phyloP scores from a whole-genome alignment of 805 yeast genomes.

The Pichia eremophila region DNA sequence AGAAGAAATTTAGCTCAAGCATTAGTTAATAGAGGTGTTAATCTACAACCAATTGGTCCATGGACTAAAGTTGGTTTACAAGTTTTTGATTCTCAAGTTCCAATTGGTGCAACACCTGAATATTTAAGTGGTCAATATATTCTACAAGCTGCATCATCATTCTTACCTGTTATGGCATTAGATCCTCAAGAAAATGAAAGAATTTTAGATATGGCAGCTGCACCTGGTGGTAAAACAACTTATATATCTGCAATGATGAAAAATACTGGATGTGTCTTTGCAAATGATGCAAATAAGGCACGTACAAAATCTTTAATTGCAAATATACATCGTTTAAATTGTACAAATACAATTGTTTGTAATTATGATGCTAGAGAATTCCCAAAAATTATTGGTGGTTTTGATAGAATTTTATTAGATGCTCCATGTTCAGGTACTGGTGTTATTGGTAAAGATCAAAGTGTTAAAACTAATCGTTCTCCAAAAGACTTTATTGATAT shows the following conservation, averaged over 20 bases:
- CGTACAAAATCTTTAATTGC: conserved; percentile 96
- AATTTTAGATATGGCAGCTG: conserved; percentile 96
- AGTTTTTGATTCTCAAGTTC: conserved; percentile 97
- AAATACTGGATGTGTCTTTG: conserved; percentile 94
- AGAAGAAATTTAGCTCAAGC: conserved; percentile 94
- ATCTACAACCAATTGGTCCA: conserved; percentile 90
- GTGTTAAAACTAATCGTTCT: conserved; percentile 86
- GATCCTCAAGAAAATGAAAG: conserved; percentile 97
- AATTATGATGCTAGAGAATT: conserved; percentile 97
- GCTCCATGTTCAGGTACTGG: conserved; percentile 99
- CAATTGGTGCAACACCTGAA: conserved; percentile 99
- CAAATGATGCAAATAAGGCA: conserved; percentile 93
- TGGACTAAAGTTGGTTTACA: conserved; percentile 99
- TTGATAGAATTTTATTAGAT: conserved; percentile 87
- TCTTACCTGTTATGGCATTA: conserved; percentile 94
- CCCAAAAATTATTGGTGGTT: conserved; percentile 97
- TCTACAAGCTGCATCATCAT: conserved; percentile 96
- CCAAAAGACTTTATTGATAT: conserved; percentile 94
- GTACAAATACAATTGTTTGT: conserved; percentile 93
- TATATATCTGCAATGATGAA: conserved; percentile 94
- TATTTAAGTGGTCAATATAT: conserved; percentile 96
- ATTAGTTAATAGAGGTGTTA: conserved; percentile 92
- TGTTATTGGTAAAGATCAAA: conserved; percentile 94
- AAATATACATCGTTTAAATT: conserved; percentile 93
- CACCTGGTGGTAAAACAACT: conserved; percentile 98